Evolutionary conservation across 495 filamentous ascomycete species (phyloP).

Genomic region (Halenospora varia): DNA sequence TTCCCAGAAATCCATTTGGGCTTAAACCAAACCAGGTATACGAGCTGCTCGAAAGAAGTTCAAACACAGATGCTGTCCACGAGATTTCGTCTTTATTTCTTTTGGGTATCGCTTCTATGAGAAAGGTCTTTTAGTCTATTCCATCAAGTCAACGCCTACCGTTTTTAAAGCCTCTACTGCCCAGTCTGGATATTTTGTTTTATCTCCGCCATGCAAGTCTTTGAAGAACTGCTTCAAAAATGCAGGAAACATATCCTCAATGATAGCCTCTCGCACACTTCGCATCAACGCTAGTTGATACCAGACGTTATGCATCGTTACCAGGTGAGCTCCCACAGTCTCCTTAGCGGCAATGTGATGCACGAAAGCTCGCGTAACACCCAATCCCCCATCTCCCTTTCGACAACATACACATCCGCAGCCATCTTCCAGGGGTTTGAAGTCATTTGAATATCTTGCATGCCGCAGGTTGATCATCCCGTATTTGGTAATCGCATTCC

Average conservation of each 20-base stretch:
- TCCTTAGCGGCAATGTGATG: conserved; percentile 91
- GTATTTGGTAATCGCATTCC: conserved; percentile 79
- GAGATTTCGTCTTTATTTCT: too few species aligned
- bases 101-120: background rate
- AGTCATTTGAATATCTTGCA: conserved; percentile 71
- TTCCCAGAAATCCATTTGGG: too few species aligned
- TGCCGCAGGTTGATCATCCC: conserved; percentile 83
- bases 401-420: conserved; percentile 80
- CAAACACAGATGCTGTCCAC: too few species aligned
- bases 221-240: conserved; percentile 78
- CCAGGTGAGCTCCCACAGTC: conserved; percentile 89
- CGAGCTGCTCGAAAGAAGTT: too few species aligned
- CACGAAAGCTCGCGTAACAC: conserved; percentile 84
- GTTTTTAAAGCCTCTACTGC: conserved; percentile 74
- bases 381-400: conserved; percentile 63
- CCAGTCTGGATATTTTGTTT: conserved; percentile 71
- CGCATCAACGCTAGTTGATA: conserved; percentile 83
- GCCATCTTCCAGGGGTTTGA: conserved; percentile 73
- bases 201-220: conserved; percentile 63
- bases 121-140: background rate
- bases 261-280: conserved; percentile 67
- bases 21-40: too few species aligned
- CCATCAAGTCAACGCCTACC: conserved; percentile 81
- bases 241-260: conserved; percentile 74
- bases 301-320: conserved; percentile 94